These are phyloP conservation scores for Brassica incana DNA, from an alignment of 345 rosid species.

Conservation along the genomic window DNA sequence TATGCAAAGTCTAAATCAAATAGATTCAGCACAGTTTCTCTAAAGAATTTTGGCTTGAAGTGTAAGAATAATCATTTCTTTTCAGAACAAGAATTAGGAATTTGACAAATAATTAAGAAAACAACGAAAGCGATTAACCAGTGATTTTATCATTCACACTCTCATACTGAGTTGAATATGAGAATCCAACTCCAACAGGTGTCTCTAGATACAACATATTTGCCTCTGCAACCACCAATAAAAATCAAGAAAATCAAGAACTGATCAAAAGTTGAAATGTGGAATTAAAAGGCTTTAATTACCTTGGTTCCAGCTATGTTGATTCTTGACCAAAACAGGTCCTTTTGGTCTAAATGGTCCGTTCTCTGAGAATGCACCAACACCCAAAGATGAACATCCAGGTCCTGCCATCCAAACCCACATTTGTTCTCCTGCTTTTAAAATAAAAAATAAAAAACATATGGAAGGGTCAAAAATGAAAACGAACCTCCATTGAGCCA, in stretches of 20 bases:
- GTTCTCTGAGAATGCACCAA: conserved; percentile 94
- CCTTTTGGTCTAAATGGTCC: conserved; percentile 98
- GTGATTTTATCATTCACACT: conserved; percentile 77
- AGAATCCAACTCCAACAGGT: conserved; percentile 97
- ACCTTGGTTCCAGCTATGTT: conserved; percentile 95
- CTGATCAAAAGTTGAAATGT: neutral
- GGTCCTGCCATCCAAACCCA: conserved; percentile 47
- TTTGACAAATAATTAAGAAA: neutral
- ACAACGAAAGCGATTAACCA: conserved; percentile 42
- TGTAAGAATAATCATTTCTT: neutral
- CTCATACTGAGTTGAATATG: conserved; percentile 73
- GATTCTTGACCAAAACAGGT: conserved; percentile 63
- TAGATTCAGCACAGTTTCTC: conserved; percentile 2
- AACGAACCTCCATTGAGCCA: conserved; percentile 95
- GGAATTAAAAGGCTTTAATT: neutral
- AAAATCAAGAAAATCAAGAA: conserved; percentile 17
- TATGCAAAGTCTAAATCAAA: conserved; percentile 23
- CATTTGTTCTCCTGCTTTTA: neutral
- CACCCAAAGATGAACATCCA: conserved; percentile 97
- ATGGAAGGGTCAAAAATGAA: neutral
- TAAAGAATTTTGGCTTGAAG: conserved; percentile 3
- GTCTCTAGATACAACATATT: conserved; percentile 91
- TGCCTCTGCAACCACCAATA: conserved; percentile 60
- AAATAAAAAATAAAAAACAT: no score
- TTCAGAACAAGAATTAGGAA: neutral